A percentile compares a stretch with the other conserved stretches of the same genome.
These are phyloP conservation scores for Inonotus obliquus DNA, from an alignment of 1,284 basidiomycete genomes.

Conservation along the genomic window DNA sequence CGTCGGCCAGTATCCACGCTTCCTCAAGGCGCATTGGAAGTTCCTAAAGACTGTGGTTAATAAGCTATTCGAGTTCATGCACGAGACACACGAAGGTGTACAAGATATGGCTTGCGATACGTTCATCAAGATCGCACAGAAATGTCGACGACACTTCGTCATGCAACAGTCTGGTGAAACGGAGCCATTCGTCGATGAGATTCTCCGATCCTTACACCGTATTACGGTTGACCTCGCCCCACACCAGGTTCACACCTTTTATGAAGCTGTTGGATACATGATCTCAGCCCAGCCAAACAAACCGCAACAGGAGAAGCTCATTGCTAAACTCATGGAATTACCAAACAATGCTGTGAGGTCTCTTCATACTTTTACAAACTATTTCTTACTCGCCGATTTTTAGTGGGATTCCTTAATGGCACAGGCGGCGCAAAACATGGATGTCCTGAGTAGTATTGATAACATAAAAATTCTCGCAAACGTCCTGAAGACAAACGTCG, in stretches of 20 bases:
- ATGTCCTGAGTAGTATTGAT: constrained; percentile 86
- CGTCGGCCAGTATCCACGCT: constrained; percentile 98
- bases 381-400: background rate
- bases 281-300: constrained; percentile 99
- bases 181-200: constrained; percentile 99
- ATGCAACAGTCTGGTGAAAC: constrained; percentile 98
- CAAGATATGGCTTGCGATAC: constrained; percentile 99
- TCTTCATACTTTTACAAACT: background rate
- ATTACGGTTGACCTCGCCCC: constrained; percentile 96
- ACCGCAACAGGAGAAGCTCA: constrained; percentile 93
- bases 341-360: constrained; percentile 87
- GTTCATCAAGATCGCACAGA: constrained; percentile 99
- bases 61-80: constrained; percentile 99
- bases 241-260: constrained; percentile 95
- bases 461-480: constrained; percentile 98
- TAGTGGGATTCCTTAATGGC: constrained; percentile 98
- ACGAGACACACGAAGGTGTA: constrained; percentile 99
- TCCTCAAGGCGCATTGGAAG: constrained; percentile 99
- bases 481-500: constrained; percentile 98
- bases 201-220: constrained; percentile 85
- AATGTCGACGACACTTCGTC: constrained; percentile 96
- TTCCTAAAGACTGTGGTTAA: constrained; percentile 99
- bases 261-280: constrained; percentile 99
- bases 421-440: constrained; percentile 91
- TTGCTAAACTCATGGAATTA: constrained; percentile 93